Base-by-base conservation (phyloP, 225 moss, liverwort and hornwort species). In the Climacium dendroides region DNA sequence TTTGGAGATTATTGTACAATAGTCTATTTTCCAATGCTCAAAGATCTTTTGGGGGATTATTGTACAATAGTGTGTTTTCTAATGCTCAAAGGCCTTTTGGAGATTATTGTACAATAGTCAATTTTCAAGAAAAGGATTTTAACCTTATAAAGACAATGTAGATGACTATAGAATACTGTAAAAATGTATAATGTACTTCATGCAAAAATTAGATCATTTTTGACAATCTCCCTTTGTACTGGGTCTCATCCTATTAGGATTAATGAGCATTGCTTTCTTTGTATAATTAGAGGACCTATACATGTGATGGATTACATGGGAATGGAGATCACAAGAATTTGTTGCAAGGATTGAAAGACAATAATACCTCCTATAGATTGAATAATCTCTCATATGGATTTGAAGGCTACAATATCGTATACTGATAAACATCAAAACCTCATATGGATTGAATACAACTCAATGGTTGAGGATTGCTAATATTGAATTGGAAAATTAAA, bases 141-240 rank as follows among this genome's bases (percentile, higher is more conserved):
- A 37, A 37, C 4, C 23, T 7, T 22, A 4, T 1, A 67, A 22
- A 1, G 41, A 39, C 0, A 8, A 3, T 45, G 6, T 26, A 2
- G 17, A 74, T 12, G 32, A 74, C 19, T 1, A 48, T 5, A 20
- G 6, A 50, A 34, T 0, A 34, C 1, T 74, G 19, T 4, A 19
- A 32, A 20, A 32, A 11, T 13, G 13, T 19, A 19, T 5, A 10
- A 35, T 35, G 11, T 1, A 65, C 6, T 64, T 64, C 0, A 0
- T 10, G 10, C 19, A 34, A 34, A 64, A 63, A 18, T 63, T 32
- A 18, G 5, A 34, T 7, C 32, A 63, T 18, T 7, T 30, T 3
- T 63, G 32, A 34, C 5, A 18, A 63, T 63, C 3, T 63, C 5
- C 32, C 8, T 5, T 32, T 5, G 8, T 17, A 9, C 32, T 63